Percentiles rank a stretch among this genome's conserved stretches.
Evolutionary conservation across 2,329 filamentous ascomycete species (phyloP).

Genomic region (Fusarium mangiferae): DNA sequence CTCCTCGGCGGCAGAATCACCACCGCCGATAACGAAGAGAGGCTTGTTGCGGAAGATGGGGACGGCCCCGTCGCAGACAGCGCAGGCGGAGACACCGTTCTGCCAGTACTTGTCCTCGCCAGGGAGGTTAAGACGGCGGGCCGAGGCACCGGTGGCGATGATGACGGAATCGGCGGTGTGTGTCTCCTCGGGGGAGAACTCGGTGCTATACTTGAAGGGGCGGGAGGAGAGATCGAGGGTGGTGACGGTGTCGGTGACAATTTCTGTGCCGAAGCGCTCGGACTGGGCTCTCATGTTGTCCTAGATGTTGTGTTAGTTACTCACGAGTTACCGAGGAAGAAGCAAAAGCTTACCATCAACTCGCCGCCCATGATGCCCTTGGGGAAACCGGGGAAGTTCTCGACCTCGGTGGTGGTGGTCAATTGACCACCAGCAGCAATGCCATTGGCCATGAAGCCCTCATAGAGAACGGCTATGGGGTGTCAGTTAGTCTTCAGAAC

Average conservation of each 20-base stretch:
- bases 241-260: conserved; percentile 91
- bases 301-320: conserved; percentile 47
- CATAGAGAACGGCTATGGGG: conserved; percentile 81
- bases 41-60: conserved; percentile 98
- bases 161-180: conserved; percentile 94
- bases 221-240: conserved; percentile 84
- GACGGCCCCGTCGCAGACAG: conserved; percentile 95
- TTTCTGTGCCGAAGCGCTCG: conserved; percentile 88
- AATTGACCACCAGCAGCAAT: conserved; percentile 96
- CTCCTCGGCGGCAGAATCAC: conserved; percentile 97
- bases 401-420: conserved; percentile 97
- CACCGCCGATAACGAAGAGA: conserved; percentile 93
- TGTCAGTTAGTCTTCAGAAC: conserved; percentile 18
- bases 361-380: conserved; percentile 86
- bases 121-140: conserved; percentile 80
- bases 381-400: conserved; percentile 98
- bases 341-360: conserved; percentile 73
- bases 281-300: conserved; percentile 95
- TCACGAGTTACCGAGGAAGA: background rate
- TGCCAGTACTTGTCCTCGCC: conserved; percentile 99
- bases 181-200: conserved; percentile 83
- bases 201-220: conserved; percentile 94
- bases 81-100: conserved; percentile 94
- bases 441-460: conserved; percentile 97
- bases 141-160: conserved; percentile 94